These are phyloP conservation scores for Berkeleyomyces basicola DNA, from an alignment of 2,329 filamentous ascomycete genomes.

Conservation along the genomic window DNA sequence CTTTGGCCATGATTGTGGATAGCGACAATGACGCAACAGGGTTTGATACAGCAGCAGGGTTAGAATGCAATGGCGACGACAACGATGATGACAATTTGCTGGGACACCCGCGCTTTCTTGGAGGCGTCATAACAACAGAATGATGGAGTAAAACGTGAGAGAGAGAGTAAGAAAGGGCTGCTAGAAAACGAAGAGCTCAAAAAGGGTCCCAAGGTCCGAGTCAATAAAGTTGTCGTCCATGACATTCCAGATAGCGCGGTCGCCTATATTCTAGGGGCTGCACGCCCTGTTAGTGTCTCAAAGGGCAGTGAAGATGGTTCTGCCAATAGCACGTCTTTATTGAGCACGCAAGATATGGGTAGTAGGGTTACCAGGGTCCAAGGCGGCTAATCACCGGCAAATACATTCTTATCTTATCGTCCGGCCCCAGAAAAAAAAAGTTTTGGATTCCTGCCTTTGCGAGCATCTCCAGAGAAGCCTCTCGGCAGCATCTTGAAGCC, in stretches of 20 bases:
- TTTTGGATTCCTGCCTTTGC: conserved; percentile 16
- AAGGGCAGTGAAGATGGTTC: too few species aligned
- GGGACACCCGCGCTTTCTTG: conserved; percentile 26
- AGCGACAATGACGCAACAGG: conserved; percentile 4
- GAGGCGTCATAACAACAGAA: conserved; percentile 21
- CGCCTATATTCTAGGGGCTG: not conserved
- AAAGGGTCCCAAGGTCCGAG: not conserved
- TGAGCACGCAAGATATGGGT: too few species aligned
- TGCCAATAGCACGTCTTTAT: too few species aligned
- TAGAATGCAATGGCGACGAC: not conserved
- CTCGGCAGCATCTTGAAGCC: not conserved
- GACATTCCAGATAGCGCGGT: not conserved
- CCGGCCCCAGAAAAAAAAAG: conserved; percentile 20
- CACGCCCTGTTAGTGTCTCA: too few species aligned
- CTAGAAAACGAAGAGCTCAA: not conserved
- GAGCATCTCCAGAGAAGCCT: not conserved
- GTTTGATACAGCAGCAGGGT: conserved; percentile 14
- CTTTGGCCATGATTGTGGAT: not conserved
- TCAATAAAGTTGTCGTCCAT: not conserved
- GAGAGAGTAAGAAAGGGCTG: not conserved
- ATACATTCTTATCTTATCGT: conserved; percentile 14
- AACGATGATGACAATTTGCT: conserved; percentile 14
- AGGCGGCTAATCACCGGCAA: not conserved
- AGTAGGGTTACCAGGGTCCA: too few species aligned
- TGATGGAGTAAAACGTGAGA: conserved; percentile 5